Evolutionary conservation across 495 filamentous ascomycete genomes (phyloP), one percentile per base, ranked within the genome.

Genomic region (Penicillium soppii): DNA sequence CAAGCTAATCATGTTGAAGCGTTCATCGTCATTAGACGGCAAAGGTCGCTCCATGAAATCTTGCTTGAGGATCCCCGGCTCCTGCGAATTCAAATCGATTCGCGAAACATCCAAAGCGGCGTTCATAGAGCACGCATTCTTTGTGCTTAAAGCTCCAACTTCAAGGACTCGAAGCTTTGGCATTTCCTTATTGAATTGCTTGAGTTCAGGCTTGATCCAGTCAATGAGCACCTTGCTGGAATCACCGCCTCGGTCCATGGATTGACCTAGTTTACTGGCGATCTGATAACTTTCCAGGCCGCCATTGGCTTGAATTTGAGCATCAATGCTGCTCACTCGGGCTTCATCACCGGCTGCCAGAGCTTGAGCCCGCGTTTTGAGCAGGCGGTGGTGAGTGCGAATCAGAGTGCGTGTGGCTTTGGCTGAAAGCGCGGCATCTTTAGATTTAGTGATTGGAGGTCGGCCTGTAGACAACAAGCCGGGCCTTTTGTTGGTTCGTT

Each of bases 11-110:
- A 96, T 76, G 63, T 99, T 87, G 62, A 97, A 97, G 23, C 70
- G 71, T 36, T 92, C 85, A 0, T 72, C 66, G 25, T 80, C 74
- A 42, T 70, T 59, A 7, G 43, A 46, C 0, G 92, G 92, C 15
- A 94, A 68, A 6, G 91, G 88, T 27, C 90, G 76, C 61, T 89
- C 71, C 92, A 99, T 97, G 59, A 99, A 97, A 68, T 99, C 90
- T 62, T 97, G 91, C 63, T 90, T 78, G 52, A 81, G 58, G 52
- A 99, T 97, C 2, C 82, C 84, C 0, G 85, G 76, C 44, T 84
- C 83, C 56, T 92, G 90, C 43, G 90, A 91, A 69, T 92, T 86
- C 35, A 99, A 73, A 69, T 99, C 94, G 64, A 99, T 97, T 44
- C 91, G 79, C 46, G 85, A 84, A 35, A 96, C 82, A 39, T 87